Evolutionary conservation across 164 flowering plant genomes (phyloP).

Genomic region (Warburgia ugandensis): DNA sequence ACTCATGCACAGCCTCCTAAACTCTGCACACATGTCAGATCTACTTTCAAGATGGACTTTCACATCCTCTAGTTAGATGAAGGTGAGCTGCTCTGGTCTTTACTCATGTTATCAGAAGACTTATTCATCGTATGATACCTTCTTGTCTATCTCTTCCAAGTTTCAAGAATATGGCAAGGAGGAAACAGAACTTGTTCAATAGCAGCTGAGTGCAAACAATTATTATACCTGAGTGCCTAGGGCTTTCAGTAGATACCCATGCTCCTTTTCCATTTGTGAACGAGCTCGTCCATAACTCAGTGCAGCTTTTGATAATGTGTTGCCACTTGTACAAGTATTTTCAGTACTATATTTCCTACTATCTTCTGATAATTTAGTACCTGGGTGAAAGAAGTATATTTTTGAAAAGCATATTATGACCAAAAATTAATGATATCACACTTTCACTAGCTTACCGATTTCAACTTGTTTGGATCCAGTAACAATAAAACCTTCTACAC

Average conservation of each 20-base stretch:
- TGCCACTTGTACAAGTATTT: slow-evolving; percentile 84
- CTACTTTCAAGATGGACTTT: too few species aligned
- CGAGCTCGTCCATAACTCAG: slow-evolving; percentile 57
- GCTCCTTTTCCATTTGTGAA: slow-evolving; percentile 85
- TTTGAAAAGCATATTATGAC: not conserved
- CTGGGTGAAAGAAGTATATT: slow-evolving; percentile 25
- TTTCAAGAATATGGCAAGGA: not conserved
- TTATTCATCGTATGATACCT: too few species aligned
- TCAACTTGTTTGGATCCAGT: slow-evolving; percentile 89
- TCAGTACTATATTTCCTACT: slow-evolving; percentile 83
- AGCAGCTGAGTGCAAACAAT: not conserved
- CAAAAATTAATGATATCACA: slow-evolving; percentile 1
- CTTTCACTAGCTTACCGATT: slow-evolving; percentile 47
- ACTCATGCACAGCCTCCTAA: too few species aligned
- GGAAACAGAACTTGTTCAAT: not conserved
- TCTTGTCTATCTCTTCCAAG: not conserved
- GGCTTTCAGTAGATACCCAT: slow-evolving; percentile 64
- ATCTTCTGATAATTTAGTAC: slow-evolving; percentile 81
- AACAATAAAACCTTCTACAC: slow-evolving; percentile 80
- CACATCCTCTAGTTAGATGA: too few species aligned
- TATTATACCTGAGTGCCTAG: slow-evolving; percentile 81
- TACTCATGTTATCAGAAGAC: too few species aligned
- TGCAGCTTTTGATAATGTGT: slow-evolving; percentile 70
- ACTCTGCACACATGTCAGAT: too few species aligned
- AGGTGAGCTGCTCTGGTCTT: too few species aligned